phyloP scores from a whole-genome alignment of 2,329 filamentous ascomycete genomes.

The Beauveria sp. region DNA sequence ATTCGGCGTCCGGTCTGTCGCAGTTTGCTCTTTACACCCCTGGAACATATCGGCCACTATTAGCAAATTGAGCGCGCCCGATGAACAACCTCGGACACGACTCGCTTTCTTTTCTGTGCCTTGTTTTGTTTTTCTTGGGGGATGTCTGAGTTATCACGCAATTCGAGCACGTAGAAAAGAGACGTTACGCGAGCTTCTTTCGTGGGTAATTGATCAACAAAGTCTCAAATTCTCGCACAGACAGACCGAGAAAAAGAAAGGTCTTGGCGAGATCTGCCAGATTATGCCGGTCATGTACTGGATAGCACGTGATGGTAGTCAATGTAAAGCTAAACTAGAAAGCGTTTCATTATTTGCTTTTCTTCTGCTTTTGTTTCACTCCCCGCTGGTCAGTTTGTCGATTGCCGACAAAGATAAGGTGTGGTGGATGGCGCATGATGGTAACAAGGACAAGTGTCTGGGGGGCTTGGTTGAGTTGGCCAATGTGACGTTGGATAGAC shows the following conservation, averaged over 20 bases:
- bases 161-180: too few species aligned
- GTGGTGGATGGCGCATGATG: too few species aligned
- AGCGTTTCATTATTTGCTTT: slow-evolving; percentile 2
- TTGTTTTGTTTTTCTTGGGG: too few species aligned
- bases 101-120: too few species aligned
- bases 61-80: too few species aligned
- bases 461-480: not conserved
- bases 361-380: not conserved
- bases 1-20: too few species aligned
- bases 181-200: not conserved
- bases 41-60: too few species aligned
- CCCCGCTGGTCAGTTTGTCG: not conserved
- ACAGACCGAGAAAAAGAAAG: not conserved
- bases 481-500: not conserved
- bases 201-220: too few species aligned
- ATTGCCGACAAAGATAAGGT: not conserved
- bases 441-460: not conserved
- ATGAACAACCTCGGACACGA: too few species aligned
- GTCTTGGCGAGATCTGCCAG: not conserved
- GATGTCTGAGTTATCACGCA: too few species aligned
- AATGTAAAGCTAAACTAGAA: not conserved
- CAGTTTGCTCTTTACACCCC: too few species aligned
- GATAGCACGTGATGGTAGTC: not conserved
- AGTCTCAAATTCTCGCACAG: too few species aligned
- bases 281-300: not conserved